Percentiles rank a stretch among this genome's conserved stretches.
Conservation (phyloP, 2,329 filamentous ascomycete species). For the Shiraia sp. region DNA sequence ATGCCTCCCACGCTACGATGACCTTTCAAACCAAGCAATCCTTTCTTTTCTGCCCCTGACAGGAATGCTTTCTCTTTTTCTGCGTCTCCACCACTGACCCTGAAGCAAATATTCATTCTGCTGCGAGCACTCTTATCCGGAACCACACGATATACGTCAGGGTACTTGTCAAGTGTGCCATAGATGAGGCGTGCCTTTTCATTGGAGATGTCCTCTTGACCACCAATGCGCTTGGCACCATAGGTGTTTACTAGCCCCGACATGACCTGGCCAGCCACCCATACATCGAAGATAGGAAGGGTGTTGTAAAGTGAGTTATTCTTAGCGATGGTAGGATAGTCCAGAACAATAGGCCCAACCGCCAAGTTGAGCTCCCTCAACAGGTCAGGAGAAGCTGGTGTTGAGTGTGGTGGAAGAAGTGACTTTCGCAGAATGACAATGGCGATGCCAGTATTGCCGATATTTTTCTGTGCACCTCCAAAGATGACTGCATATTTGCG, state of each 20-base stretch:
- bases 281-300: slow-evolving; percentile 91
- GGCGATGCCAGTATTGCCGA: slow-evolving; percentile 83
- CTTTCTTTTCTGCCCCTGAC: slow-evolving; percentile 67
- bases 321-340: slow-evolving; percentile 84
- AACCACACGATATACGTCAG: slow-evolving; percentile 75
- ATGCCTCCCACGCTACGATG: slow-evolving; percentile 88
- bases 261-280: slow-evolving; percentile 86
- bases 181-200: slow-evolving; percentile 81
- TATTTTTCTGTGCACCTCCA: slow-evolving; percentile 91
- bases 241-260: slow-evolving; percentile 70
- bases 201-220: slow-evolving; percentile 73
- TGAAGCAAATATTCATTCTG: slow-evolving; percentile 95
- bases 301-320: slow-evolving; percentile 98
- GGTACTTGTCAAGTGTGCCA: slow-evolving; percentile 71
- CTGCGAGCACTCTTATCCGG: slow-evolving; percentile 76
- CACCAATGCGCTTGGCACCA: slow-evolving; percentile 68
- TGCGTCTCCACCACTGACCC: slow-evolving; percentile 67
- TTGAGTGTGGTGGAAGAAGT: slow-evolving; percentile 67
- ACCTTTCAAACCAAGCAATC: slow-evolving; percentile 82
- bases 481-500: slow-evolving; percentile 83
- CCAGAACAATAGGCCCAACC: slow-evolving; percentile 76
- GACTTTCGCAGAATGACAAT: slow-evolving; percentile 83
- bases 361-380: slow-evolving; percentile 76
- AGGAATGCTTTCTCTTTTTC: slow-evolving; percentile 81
- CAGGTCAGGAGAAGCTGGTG: slow-evolving; percentile 65